A percentile compares a stretch with the other conserved stretches of the same genome.
These are phyloP conservation scores for Xylaria intraflava DNA, from an alignment of 495 filamentous ascomycete species.

Conservation along the genomic window DNA sequence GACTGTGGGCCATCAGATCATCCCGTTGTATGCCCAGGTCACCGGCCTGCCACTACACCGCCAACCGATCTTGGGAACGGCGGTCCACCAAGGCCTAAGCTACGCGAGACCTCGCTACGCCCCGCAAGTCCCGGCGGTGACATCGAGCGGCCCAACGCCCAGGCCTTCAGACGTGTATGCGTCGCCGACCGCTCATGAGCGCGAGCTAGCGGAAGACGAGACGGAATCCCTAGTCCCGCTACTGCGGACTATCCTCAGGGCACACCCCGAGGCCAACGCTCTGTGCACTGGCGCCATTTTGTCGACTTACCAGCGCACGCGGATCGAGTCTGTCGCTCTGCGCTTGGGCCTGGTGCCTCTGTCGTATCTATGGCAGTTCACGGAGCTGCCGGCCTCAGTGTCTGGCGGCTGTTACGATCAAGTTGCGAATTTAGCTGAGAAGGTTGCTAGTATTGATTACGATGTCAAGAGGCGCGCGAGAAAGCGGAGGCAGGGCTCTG, in stretches of 20 bases:
- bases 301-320: constrained; percentile 88
- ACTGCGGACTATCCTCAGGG: constrained; percentile 51
- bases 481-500: neutral
- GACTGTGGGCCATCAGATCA: constrained; percentile 81
- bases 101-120: constrained; percentile 38
- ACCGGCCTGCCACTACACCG: constrained; percentile 77
- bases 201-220: constrained; percentile 56
- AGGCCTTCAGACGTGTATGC: neutral
- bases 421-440: constrained; percentile 14
- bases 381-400: constrained; percentile 50
- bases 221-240: constrained; percentile 80
- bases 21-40: constrained; percentile 76
- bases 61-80: constrained; percentile 59
- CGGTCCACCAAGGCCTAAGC: constrained; percentile 56
- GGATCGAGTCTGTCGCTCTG: constrained; percentile 79
- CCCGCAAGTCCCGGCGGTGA: neutral
- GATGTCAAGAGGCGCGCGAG: constrained; percentile 9
- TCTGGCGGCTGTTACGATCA: neutral
- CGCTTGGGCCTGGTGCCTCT: constrained; percentile 73
- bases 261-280: constrained; percentile 73
- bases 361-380: constrained; percentile 86
- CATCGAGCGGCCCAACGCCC: neutral
- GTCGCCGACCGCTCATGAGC: constrained; percentile 1
- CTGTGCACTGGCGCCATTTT: constrained; percentile 88
- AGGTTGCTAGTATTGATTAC: constrained; percentile 19